Evolutionary conservation across 768 basidiomycete genomes (phyloP).

Genomic region (Saitozyma podzolica): DNA sequence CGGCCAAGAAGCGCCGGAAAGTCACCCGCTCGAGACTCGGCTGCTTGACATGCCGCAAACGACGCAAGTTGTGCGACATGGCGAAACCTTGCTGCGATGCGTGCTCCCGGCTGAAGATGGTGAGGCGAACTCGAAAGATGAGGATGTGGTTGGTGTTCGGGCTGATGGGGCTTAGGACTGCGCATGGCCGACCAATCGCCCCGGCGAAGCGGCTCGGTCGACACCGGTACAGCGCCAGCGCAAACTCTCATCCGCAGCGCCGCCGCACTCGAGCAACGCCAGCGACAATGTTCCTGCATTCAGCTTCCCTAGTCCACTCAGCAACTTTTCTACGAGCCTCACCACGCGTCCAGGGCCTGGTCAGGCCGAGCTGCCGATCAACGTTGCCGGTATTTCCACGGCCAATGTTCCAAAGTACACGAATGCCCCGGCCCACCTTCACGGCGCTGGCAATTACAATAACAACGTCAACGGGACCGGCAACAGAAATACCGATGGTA

Average conservation of each 20-base stretch:
- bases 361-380: neutral
- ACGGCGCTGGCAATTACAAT: no score
- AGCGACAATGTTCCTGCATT: no score
- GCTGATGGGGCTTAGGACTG: neutral
- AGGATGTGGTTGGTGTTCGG: neutral
- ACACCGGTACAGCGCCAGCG: neutral
- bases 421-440: no score
- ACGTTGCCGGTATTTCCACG: neutral
- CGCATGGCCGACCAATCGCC: neutral
- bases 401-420: neutral
- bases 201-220: neutral
- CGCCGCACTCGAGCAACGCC: neutral
- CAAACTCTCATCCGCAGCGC: neutral
- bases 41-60: slow-evolving; percentile 36
- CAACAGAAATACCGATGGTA: no score
- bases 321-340: neutral
- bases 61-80: slow-evolving; percentile 38
- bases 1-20: slow-evolving; percentile 24
- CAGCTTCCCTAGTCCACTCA: neutral
- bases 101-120: slow-evolving; percentile 30
- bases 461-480: no score
- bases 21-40: slow-evolving; percentile 32
- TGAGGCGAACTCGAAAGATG: neutral
- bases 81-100: slow-evolving; percentile 31
- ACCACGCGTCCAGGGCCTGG: neutral